Conservation (phyloP, 2,329 filamentous ascomycete species). For the Tetracladium maxilliforme region DNA sequence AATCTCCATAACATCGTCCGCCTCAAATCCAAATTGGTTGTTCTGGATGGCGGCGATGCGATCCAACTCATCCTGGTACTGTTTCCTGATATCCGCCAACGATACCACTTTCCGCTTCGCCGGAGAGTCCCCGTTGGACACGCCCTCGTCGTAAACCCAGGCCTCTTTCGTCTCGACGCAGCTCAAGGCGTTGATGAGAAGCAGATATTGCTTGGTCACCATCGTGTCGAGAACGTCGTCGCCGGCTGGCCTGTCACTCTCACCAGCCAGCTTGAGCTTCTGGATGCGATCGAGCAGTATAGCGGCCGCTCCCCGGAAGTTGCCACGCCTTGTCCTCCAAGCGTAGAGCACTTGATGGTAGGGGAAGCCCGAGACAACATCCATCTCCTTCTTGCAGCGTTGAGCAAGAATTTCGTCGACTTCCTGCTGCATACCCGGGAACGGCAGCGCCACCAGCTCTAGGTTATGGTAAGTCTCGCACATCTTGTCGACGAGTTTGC, state of each 20-base stretch:
- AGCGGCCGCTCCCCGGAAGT: conserved; percentile 69
- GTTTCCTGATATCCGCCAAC: conserved; percentile 70
- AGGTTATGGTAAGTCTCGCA: conserved; percentile 50
- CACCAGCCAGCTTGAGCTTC: conserved; percentile 38
- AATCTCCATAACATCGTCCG: conserved; percentile 23
- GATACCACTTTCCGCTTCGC: conserved; percentile 66
- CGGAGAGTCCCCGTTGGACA: conserved; percentile 18
- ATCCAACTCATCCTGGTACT: conserved; percentile 85
- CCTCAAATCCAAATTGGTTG: conserved; percentile 70
- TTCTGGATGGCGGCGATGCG: conserved; percentile 76
- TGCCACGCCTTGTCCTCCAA: conserved; percentile 66
- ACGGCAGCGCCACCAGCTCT: conserved; percentile 62
- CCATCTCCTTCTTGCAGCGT: conserved; percentile 53
- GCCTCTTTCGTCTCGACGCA: conserved; percentile 72
- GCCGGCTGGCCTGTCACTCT: conserved; percentile 31
- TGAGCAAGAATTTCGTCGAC: conserved; percentile 67
- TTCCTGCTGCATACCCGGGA: conserved; percentile 60
- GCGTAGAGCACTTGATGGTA: conserved; percentile 86
- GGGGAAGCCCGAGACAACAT: conserved; percentile 49
- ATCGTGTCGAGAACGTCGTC: conserved; percentile 46
- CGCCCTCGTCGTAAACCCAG: conserved; percentile 54
- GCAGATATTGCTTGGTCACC: conserved; percentile 65
- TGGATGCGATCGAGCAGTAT: conserved; percentile 48
- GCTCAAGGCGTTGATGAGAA: conserved; percentile 82
- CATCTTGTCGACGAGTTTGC: conserved; percentile 55